These are phyloP conservation scores for Kockiozyma suomiensis DNA, from an alignment of 805 yeast species.

Conservation along the genomic window DNA sequence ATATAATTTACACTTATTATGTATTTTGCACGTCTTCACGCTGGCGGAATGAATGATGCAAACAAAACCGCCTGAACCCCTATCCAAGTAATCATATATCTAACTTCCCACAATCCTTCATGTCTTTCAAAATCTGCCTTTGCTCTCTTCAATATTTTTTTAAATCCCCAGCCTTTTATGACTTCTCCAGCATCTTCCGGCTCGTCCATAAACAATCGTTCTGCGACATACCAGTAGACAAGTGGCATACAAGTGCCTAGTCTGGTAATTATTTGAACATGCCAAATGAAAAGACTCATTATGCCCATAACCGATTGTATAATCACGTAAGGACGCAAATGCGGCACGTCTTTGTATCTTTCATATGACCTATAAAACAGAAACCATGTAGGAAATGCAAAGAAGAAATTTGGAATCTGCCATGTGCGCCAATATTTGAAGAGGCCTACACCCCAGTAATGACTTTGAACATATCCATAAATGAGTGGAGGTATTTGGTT, in stretches of 20 bases:
- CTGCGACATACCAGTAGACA: slow-evolving; percentile 69
- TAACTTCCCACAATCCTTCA: slow-evolving; percentile 46
- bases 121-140: slow-evolving; percentile 24
- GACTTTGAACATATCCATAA: slow-evolving; percentile 68
- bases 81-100: slow-evolving; percentile 64
- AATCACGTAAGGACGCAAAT: slow-evolving; percentile 44
- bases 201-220: slow-evolving; percentile 36
- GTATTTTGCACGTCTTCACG: slow-evolving; percentile 41
- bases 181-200: slow-evolving; percentile 32
- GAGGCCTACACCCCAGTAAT: slow-evolving; percentile 83
- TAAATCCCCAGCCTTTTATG: slow-evolving; percentile 1
- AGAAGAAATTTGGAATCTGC: slow-evolving; percentile 79
- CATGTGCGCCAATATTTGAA: slow-evolving; percentile 77
- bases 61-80: slow-evolving; percentile 70
- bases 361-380: slow-evolving; percentile 43
- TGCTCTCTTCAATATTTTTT: slow-evolving; percentile 11
- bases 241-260: slow-evolving; percentile 77
- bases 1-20: background rate
- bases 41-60: slow-evolving; percentile 90
- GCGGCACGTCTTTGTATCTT: slow-evolving; percentile 34
- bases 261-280: slow-evolving; percentile 83
- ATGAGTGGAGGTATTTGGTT: slow-evolving; percentile 56
- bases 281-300: slow-evolving; percentile 64
- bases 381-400: slow-evolving; percentile 69
- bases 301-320: slow-evolving; percentile 50